Evolutionary conservation across 208 protist genomes (phyloP), one percentile per base, ranked within the genome.

Genomic region (Strigomonas culicis): DNA sequence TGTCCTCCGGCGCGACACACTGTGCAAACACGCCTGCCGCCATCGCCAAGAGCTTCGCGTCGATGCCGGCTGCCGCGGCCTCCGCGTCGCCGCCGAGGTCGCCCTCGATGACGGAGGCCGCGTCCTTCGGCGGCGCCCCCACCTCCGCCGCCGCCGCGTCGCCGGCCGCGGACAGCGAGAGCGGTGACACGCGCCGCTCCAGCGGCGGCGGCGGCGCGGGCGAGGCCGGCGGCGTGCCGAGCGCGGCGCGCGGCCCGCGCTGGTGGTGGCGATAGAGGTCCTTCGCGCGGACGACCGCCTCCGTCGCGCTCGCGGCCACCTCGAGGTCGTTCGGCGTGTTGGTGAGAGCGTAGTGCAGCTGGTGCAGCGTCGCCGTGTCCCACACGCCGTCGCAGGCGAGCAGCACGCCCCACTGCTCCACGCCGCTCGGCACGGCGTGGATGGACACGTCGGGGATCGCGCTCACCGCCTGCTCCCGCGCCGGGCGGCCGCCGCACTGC

Each of bases 301-400:
- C 82, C 57, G 67, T 72, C 22, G 79, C 82, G 2, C 78, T 86
- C 1, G 47, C 58, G 36, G 77, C 75, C 34, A 92, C 85, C 28
- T 75, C 77, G 28, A 87, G 60, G 64, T 92, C 85, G 63, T 85
- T 87, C 49, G 59, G 57, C 1, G 85, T 88, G 68, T 92, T 86
- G 21, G 73, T 72, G 30, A 92, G 74, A 13, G 85, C 85, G 58
- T 84, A 72, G 68, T 92, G 85, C 28, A 92, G 63, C 63, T 92
- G 82, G 27, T 92, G 86, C 56, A 80, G 70, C 61, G 82, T 92
- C 7, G 73, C 75, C 39, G 65, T 88, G 59, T 95, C 86, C 86
- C 88, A 95, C 47, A 95, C 79, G 4, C 88, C 88, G 59, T 95
- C 88, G 56, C 86, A 95, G 27, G 84, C 88, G n/a, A 85, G 63